Evolutionary conservation across 768 basidiomycete genomes (phyloP).

Genomic region (Leccinum sublutescens): DNA sequence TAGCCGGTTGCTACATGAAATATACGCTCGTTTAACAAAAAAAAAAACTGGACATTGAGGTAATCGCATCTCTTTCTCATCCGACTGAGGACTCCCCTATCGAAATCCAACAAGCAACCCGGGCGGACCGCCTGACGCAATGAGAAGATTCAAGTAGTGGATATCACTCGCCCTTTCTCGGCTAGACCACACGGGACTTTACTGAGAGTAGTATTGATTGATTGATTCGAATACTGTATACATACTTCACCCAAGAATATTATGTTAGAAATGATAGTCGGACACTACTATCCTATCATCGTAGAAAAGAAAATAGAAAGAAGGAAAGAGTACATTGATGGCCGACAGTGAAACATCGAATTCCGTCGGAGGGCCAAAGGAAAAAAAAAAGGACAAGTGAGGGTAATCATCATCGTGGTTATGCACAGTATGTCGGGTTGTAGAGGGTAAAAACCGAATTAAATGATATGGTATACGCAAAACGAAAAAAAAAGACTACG

Average conservation of each 20-base stretch:
- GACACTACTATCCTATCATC: conserved; percentile 14
- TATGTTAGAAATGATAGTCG: conserved; percentile 13
- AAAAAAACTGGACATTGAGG: neutral
- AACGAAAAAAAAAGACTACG: conserved; percentile 6
- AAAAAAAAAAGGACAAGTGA: neutral
- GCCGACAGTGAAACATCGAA: neutral
- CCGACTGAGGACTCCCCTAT: neutral
- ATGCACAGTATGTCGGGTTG: conserved; percentile 21
- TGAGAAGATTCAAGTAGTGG: neutral
- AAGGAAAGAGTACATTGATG: neutral
- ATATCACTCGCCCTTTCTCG: neutral
- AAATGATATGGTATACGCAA: conserved; percentile 24
- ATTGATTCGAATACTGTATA: conserved; percentile 1
- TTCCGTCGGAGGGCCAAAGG: neutral
- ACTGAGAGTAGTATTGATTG: neutral
- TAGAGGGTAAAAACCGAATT: conserved; percentile 18
- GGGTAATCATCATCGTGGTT: conserved; percentile 11
- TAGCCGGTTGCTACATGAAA: too few species aligned
- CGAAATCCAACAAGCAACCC: neutral
- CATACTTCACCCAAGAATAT: conserved; percentile 12
- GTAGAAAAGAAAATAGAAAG: neutral
- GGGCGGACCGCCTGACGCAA: neutral
- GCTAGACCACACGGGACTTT: neutral
- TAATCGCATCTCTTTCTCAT: neutral
- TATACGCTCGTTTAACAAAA: too few species aligned